Conservation (phyloP, 768 basidiomycete species). For the Podaxis mareebaensis region DNA sequence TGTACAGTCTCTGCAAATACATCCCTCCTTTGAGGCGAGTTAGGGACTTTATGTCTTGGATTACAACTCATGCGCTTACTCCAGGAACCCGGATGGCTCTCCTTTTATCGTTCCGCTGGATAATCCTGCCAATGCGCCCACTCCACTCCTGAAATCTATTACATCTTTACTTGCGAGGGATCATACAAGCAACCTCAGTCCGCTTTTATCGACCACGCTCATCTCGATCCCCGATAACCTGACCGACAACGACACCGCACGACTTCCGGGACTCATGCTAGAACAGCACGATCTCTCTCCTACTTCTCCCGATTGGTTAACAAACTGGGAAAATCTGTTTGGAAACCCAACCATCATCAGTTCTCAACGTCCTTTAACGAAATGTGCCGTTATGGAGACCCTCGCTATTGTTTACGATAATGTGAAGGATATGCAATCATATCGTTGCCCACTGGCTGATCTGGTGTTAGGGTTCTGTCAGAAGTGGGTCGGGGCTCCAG, state of each 20-base stretch:
- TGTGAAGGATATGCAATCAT: slow-evolving; percentile 67
- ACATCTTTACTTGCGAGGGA: slow-evolving; percentile 66
- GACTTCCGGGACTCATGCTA: slow-evolving; percentile 60
- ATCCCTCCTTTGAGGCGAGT: slow-evolving; percentile 60
- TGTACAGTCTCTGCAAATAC: slow-evolving; percentile 60
- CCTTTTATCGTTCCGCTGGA: slow-evolving; percentile 49
- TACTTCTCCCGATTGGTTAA: slow-evolving; percentile 70
- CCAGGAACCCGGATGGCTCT: slow-evolving; percentile 32
- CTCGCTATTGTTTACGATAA: slow-evolving; percentile 62
- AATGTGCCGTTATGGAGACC: slow-evolving; percentile 55
- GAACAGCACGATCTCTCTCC: slow-evolving; percentile 71
- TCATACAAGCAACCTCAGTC: slow-evolving; percentile 55
- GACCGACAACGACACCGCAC: slow-evolving; percentile 65
- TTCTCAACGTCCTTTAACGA: slow-evolving; percentile 48
- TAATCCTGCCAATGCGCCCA: slow-evolving; percentile 56
- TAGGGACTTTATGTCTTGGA: not conserved
- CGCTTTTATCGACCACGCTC: slow-evolving; percentile 62
- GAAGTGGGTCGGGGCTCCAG: slow-evolving; percentile 25
- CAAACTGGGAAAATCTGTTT: slow-evolving; percentile 62
- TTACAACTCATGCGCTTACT: slow-evolving; percentile 4
- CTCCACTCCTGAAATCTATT: slow-evolving; percentile 62
- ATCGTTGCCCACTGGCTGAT: slow-evolving; percentile 54
- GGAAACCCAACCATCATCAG: slow-evolving; percentile 47
- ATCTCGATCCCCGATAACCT: slow-evolving; percentile 70
- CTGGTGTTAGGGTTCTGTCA: slow-evolving; percentile 52